Conservation (phyloP, 306 rosid species). For the Gynostemma pentaphyllum region DNA sequence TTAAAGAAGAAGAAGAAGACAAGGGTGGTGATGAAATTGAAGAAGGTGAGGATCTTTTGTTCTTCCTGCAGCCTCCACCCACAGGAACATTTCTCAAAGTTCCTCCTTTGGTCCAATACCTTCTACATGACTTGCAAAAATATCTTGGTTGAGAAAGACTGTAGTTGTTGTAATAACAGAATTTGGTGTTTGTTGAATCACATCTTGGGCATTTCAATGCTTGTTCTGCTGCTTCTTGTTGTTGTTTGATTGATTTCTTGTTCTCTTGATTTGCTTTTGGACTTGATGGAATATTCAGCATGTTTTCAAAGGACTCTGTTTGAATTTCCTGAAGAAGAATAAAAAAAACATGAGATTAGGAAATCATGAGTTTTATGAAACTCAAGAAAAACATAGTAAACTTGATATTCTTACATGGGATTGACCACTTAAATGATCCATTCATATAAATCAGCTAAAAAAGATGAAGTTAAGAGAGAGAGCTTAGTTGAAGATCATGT, state of each 20-base stretch:
- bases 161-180: constrained; percentile 97
- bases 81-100: constrained; percentile 93
- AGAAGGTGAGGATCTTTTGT: constrained; percentile 41
- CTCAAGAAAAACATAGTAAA: neutral
- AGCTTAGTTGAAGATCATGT: too few relatives aligned
- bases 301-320: constrained; percentile 55
- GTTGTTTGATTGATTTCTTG: constrained; percentile 7
- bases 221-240: constrained; percentile 28
- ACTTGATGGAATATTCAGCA: constrained; percentile 38
- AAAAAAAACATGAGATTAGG: neutral
- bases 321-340: constrained; percentile 55
- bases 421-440: constrained; percentile 76
- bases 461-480: neutral
- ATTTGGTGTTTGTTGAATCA: constrained; percentile 85
- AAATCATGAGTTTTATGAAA: neutral
- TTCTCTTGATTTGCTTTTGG: constrained; percentile 44
- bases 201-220: constrained; percentile 88
- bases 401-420: constrained; percentile 42
- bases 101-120: constrained; percentile 99
- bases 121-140: constrained; percentile 91
- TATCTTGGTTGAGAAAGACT: constrained; percentile 91
- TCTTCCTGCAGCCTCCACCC: constrained; percentile 97
- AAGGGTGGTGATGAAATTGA: too few relatives aligned
- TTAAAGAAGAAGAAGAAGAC: constrained; percentile 46
- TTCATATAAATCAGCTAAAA: constrained; percentile 25